Percentiles rank a stretch among this genome's conserved stretches.
phyloP scores from a whole-genome alignment of 164 flowering plant genomes.

The Platanus orientalis region DNA sequence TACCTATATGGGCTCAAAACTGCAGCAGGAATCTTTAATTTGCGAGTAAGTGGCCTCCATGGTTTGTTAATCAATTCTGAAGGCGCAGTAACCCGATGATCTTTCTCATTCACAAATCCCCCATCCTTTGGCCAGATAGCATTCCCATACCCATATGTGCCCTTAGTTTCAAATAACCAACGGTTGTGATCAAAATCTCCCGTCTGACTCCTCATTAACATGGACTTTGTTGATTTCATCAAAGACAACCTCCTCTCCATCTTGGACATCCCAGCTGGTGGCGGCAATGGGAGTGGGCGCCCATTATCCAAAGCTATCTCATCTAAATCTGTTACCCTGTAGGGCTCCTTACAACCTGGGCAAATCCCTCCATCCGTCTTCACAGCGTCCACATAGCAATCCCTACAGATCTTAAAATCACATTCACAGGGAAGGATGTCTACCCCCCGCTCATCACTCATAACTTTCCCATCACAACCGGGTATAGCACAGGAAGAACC shows the following conservation, averaged over 20 bases:
- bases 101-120: conserved; percentile 20
- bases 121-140: conserved; percentile 70
- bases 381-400: conserved; percentile 51
- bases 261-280: conserved; percentile 32
- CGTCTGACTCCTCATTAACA: conserved; percentile 47
- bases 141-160: conserved; percentile 78
- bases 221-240: conserved; percentile 46
- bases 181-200: conserved; percentile 70
- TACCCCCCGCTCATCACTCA: conserved; percentile 55
- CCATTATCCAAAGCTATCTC: conserved; percentile 22
- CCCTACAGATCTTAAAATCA: conserved; percentile 55
- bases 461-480: conserved; percentile 55
- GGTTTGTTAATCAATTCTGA: conserved; percentile 41
- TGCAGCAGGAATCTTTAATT: conserved; percentile 59
- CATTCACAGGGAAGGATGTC: conserved; percentile 71
- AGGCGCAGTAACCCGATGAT: conserved; percentile 26
- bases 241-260: conserved; percentile 58
- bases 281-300: conserved; percentile 27
- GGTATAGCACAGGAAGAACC: conserved; percentile 50
- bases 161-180: conserved; percentile 72
- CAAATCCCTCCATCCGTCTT: conserved; percentile 45
- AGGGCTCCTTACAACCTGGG: conserved; percentile 59
- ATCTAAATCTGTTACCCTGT: conserved; percentile 37
- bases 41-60: conserved; percentile 82
- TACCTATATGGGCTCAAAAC: conserved; percentile 82